Conservation (phyloP, 768 basidiomycete genomes). For the Scleroderma bovista region DNA sequence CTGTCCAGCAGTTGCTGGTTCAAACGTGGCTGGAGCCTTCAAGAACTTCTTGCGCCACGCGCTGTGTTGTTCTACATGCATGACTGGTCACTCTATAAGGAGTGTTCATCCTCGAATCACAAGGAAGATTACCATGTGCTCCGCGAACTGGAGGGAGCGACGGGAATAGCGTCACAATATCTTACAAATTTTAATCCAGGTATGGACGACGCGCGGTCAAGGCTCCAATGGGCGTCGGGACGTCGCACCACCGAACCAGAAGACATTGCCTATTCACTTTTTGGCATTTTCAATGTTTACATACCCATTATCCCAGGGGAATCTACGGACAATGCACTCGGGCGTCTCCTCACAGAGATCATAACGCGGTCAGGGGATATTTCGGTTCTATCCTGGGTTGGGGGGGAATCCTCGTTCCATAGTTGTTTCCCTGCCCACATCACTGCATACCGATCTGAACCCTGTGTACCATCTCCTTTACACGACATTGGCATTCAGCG, state of each 20-base stretch:
- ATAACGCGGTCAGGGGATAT: conserved; percentile 2
- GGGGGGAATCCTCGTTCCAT: neutral
- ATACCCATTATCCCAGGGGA: conserved; percentile 18
- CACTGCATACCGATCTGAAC: neutral
- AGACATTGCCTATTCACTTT: neutral
- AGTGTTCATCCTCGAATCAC: neutral
- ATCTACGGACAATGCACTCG: conserved; percentile 4
- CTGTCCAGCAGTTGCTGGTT: neutral
- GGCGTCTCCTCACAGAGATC: conserved; percentile 2
- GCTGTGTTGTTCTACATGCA: neutral
- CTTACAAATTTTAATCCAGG: neutral
- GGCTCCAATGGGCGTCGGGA: neutral
- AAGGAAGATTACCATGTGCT: neutral
- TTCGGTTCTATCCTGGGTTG: conserved; percentile 6
- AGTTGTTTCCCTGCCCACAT: no score
- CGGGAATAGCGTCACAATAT: neutral
- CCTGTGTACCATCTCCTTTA: neutral
- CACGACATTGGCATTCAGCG: neutral
- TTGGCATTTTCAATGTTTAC: conserved; percentile 6
- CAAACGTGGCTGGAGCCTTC: no score
- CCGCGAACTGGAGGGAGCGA: neutral
- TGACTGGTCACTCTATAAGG: neutral
- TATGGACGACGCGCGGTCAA: neutral
- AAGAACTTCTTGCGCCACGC: neutral
- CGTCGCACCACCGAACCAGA: neutral